phyloP scores from a whole-genome alignment of 2,329 filamentous ascomycete species.

The Diplodia intermedia region DNA sequence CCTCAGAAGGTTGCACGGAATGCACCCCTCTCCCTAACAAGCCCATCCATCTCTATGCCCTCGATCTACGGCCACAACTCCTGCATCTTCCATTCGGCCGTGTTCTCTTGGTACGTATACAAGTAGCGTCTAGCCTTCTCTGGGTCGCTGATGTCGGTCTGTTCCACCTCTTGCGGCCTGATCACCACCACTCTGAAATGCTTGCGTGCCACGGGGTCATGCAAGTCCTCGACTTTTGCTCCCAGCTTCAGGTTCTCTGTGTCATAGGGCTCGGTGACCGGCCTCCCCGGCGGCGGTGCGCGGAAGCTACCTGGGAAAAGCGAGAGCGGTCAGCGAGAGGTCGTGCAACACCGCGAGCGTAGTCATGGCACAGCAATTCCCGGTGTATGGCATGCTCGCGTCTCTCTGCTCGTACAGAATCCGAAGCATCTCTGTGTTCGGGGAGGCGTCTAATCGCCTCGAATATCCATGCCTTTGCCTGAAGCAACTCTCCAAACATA shows the following conservation, averaged over 20 bases:
- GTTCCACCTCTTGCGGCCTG: slow-evolving; percentile 78
- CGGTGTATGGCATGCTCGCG: slow-evolving; percentile 17
- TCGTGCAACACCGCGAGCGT: slow-evolving; percentile 13
- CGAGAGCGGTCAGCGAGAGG: slow-evolving; percentile 55
- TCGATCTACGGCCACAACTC: slow-evolving; percentile 48
- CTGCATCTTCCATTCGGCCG: slow-evolving; percentile 63
- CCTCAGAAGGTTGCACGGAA: slow-evolving; percentile 31
- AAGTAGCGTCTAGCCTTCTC: slow-evolving; percentile 68
- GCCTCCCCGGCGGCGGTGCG: slow-evolving; percentile 61
- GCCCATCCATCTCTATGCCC: background rate
- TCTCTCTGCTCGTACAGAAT: slow-evolving; percentile 5
- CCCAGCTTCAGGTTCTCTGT: slow-evolving; percentile 56
- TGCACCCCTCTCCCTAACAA: slow-evolving; percentile 23
- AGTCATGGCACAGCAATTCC: slow-evolving; percentile 6
- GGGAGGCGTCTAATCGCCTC: slow-evolving; percentile 14
- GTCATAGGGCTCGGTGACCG: slow-evolving; percentile 54
- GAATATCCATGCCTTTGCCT: slow-evolving; percentile 12
- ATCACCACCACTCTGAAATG: slow-evolving; percentile 92
- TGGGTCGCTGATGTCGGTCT: slow-evolving; percentile 73
- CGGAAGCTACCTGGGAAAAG: slow-evolving; percentile 64
- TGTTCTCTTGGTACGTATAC: slow-evolving; percentile 66
- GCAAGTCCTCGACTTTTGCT: slow-evolving; percentile 72
- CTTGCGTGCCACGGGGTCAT: slow-evolving; percentile 72
- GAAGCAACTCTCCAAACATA: background rate
- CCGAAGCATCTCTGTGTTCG: slow-evolving; percentile 3